Evolutionary conservation across 2,329 filamentous ascomycete genomes (phyloP), one percentile per base, ranked within the genome.

Genomic region (Plectosphaerella plurivora): DNA sequence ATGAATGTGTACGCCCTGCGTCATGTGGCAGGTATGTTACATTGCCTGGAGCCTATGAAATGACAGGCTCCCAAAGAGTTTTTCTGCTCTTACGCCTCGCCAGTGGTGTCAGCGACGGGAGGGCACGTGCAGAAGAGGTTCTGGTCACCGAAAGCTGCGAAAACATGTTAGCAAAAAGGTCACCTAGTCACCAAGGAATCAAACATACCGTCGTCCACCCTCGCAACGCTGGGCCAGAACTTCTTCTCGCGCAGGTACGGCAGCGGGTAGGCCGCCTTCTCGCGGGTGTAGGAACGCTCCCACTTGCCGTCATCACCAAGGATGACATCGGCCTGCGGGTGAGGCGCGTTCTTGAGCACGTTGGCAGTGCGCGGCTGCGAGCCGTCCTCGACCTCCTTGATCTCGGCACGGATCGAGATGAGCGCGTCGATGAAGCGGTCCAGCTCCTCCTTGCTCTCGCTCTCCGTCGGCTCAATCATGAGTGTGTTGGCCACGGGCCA

Each of bases 401-500:
- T 97, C 73, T 97, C 93, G 54, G 82, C 71, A 16, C 93, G 83
- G 65, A 97, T 97, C 52, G 83, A 83, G 61, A 97, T 89, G 42
- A 97, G 76, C 0, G 93, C 91, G 58, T 97, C 88, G 56, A 91
- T 89, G 77, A 97, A 97, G 20, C 93, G 87, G 70, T 97, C 93
- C 2, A 97, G 82, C 76, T 97, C 93, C 57, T 87, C 87, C 69
- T 94, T 92, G 71, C 83, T 89, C 76, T 97, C 93, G 14, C 87
- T 92, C 73, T 97, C 93, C 0, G 93, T 97, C 2, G 93, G 93
- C 75, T 97, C 93, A 59, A 97, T 96, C 93, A 97, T 97, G 45
- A 97, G 83, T 1, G 93, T 97, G 73, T 95, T 95, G 50, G 90
- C 82, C 2, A 97, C 91, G 2, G 93, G 93, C 89, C 90, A 97